Percentiles rank a stretch among this genome's conserved stretches.
Evolutionary conservation across 495 filamentous ascomycete species (phyloP).

Genomic region (Podospora didyma): DNA sequence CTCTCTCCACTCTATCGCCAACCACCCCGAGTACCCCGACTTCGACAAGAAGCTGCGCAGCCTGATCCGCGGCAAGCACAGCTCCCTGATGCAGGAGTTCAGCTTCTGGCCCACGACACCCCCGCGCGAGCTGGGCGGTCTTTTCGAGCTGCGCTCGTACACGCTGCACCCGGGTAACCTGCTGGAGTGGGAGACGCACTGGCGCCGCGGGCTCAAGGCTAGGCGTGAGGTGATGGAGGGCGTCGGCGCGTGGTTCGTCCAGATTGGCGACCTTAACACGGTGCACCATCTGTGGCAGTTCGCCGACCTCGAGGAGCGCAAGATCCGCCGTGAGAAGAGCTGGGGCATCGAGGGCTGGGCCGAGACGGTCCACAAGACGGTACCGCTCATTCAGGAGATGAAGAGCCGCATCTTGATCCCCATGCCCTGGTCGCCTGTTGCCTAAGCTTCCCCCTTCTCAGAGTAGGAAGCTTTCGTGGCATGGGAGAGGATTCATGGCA

Average conservation of each 20-base stretch:
- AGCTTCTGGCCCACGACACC: conserved; percentile 97
- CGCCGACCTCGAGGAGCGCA: conserved; percentile 90
- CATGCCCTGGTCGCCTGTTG: conserved; percentile 93
- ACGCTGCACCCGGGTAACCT: conserved; percentile 93
- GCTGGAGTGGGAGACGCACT: conserved; percentile 97
- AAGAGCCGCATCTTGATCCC: conserved; percentile 89
- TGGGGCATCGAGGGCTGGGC: conserved; percentile 96
- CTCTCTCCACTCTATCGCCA: conserved; percentile 77
- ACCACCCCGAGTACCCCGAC: conserved; percentile 72
- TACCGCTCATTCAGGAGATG: conserved; percentile 95
- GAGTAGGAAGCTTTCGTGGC: too few relatives aligned
- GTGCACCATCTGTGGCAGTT: conserved; percentile 99
- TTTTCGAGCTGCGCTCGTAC: conserved; percentile 97
- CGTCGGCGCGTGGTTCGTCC: conserved; percentile 97
- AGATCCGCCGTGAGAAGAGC: conserved; percentile 86
- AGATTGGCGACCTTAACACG: conserved; percentile 95
- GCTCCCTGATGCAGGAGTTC: conserved; percentile 98
- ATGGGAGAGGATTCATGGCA: too few relatives aligned
- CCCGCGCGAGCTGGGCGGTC: conserved; percentile 80
- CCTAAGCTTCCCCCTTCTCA: conserved; percentile 47
- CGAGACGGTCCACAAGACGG: conserved; percentile 97
- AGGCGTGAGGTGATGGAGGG: conserved; percentile 96
- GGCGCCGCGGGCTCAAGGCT: conserved; percentile 87
- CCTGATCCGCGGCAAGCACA: conserved; percentile 76
- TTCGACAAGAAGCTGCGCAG: conserved; percentile 79